Conservation (phyloP, 2,329 filamentous ascomycete species). For the Epicoccum sorghinum region DNA sequence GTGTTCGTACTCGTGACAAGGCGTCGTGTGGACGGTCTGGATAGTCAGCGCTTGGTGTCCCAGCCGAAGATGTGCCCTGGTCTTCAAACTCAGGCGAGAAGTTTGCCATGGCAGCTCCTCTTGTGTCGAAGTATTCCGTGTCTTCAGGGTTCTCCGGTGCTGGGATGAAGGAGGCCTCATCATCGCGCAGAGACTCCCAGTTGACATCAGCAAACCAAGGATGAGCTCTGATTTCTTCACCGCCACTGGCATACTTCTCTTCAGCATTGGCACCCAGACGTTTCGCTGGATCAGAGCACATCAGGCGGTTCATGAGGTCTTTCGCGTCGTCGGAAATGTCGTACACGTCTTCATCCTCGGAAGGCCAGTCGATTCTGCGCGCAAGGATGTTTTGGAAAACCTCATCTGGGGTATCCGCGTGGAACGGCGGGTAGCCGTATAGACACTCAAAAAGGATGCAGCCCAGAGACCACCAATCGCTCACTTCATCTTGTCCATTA, state of each 20-base stretch:
- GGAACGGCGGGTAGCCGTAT: conserved; percentile 92
- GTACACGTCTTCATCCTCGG: conserved; percentile 77
- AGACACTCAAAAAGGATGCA: conserved; percentile 98
- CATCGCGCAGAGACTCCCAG: conserved; percentile 90
- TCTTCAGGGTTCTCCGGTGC: conserved; percentile 93
- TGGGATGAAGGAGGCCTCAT: conserved; percentile 94
- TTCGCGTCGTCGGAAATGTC: conserved; percentile 83
- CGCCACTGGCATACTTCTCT: conserved; percentile 81
- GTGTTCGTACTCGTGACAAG: conserved; percentile 83
- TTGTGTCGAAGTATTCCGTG: conserved; percentile 94
- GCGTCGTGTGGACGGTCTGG: conserved; percentile 93
- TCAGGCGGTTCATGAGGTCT: conserved; percentile 89
- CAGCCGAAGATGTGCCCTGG: conserved; percentile 74
- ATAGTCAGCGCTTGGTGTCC: conserved; percentile 75
- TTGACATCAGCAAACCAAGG: conserved; percentile 86
- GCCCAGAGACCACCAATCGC: conserved; percentile 99
- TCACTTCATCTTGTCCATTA: conserved; percentile 93
- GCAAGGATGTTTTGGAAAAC: conserved; percentile 97
- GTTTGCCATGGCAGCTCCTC: conserved; percentile 88
- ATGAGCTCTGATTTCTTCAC: conserved; percentile 88
- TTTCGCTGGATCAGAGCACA: conserved; percentile 81
- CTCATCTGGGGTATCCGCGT: conserved; percentile 85
- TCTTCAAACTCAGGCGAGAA: conserved; percentile 96
- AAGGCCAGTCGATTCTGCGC: conserved; percentile 90
- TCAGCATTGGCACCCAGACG: conserved; percentile 85